Percentiles rank a stretch among this genome's conserved stretches.
phyloP scores from a whole-genome alignment of 176 grass and related monocot genomes.

The Pharus latifolius region DNA sequence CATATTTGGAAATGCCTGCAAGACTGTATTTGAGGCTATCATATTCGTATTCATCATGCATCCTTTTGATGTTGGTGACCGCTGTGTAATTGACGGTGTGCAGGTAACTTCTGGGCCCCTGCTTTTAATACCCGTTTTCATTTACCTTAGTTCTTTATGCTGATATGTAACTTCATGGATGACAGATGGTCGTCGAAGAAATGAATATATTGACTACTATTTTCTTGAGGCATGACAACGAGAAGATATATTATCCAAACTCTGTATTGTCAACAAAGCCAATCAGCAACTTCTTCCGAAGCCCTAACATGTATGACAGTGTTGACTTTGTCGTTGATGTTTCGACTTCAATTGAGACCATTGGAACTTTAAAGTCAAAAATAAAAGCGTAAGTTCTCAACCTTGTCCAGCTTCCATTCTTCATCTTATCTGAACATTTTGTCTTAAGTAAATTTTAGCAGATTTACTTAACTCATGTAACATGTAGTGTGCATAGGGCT shows the following conservation, averaged over 20 bases:
- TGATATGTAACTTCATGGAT: constrained; percentile 3
- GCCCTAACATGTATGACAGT: constrained; percentile 78
- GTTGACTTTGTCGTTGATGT: constrained; percentile 66
- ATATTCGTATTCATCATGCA: constrained; percentile 99
- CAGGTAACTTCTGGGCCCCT: constrained; percentile 45
- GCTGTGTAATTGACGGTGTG: constrained; percentile 79
- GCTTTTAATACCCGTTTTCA: not conserved
- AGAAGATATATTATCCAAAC: constrained; percentile 98
- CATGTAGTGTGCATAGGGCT: not conserved
- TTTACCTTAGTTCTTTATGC: not conserved
- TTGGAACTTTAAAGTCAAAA: constrained; percentile 60
- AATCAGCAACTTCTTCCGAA: constrained; percentile 97
- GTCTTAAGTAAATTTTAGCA: not conserved
- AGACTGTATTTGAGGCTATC: constrained; percentile 85
- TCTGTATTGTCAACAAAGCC: constrained; percentile 70
- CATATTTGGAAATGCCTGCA: constrained; percentile 96
- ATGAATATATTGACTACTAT: constrained; percentile 99
- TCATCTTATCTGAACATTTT: not conserved
- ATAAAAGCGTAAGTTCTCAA: constrained; percentile 64
- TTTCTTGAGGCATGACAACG: constrained; percentile 78
- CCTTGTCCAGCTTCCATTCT: not conserved
- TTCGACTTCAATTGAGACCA: constrained; percentile 65
- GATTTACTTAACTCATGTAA: not conserved
- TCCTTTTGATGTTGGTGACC: constrained; percentile 91
- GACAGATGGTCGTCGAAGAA: constrained; percentile 93